Percentiles rank a stretch among this genome's conserved stretches.
Conservation (phyloP, 2,329 filamentous ascomycete genomes). For the Capronia americana region DNA sequence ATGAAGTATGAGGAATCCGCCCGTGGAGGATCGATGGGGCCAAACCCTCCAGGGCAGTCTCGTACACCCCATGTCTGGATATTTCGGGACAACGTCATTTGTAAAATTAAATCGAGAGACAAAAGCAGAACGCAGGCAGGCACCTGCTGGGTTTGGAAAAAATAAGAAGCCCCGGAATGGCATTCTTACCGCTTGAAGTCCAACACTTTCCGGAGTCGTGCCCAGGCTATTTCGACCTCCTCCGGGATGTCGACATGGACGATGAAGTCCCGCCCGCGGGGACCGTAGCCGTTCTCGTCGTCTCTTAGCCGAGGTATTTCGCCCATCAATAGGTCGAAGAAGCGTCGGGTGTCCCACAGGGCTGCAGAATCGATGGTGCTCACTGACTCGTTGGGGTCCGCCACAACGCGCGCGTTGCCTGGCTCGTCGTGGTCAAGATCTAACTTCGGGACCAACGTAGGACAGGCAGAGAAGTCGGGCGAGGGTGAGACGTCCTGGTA, state of each 20-base stretch:
- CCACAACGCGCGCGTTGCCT: not conserved
- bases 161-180: not conserved
- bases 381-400: not conserved
- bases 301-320: conserved; percentile 54
- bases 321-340: conserved; percentile 52
- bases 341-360: conserved; percentile 50
- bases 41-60: not conserved
- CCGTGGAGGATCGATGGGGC: not conserved
- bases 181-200: conserved; percentile 21
- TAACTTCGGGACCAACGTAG: conserved; percentile 43
- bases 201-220: conserved; percentile 21
- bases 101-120: not conserved
- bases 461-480: conserved; percentile 44
- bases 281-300: conserved; percentile 53
- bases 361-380: conserved; percentile 25
- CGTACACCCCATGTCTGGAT: not conserved
- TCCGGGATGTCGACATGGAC: conserved; percentile 51
- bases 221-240: conserved; percentile 47
- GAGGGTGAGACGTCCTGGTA: conserved; percentile 41
- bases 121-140: not conserved
- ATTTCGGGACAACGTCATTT: not conserved
- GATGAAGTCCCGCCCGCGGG: conserved; percentile 53
- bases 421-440: not conserved
- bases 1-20: not conserved
- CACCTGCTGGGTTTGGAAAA: not conserved